Evolutionary conservation across 1,139 yeast genomes (phyloP).

Genomic region (Yamadazyma spencermartinsiae): DNA sequence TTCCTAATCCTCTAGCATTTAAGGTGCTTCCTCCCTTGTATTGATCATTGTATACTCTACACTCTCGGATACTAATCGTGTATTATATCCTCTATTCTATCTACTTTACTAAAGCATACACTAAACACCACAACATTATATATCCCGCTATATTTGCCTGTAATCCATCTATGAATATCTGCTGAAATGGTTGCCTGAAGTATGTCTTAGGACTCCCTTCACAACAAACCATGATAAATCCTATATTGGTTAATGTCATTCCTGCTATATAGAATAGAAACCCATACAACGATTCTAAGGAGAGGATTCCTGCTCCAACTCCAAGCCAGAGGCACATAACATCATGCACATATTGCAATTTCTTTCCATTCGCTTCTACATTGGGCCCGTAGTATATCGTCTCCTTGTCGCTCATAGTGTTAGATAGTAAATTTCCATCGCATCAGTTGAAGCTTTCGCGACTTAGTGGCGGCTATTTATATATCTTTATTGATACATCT

Average conservation of each 20-base stretch:
- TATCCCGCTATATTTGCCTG: conserved; percentile 66
- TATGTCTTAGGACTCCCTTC: conserved; percentile 44
- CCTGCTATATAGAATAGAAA: conserved; percentile 57
- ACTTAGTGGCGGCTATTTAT: conserved; percentile 2
- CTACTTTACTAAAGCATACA: conserved; percentile 59
- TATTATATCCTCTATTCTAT: background rate
- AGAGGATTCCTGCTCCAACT: conserved; percentile 68
- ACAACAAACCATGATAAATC: conserved; percentile 45
- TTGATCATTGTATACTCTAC: background rate
- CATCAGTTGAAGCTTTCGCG: too few relatives aligned
- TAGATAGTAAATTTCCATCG: background rate
- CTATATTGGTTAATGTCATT: conserved; percentile 42
- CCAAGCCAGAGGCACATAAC: conserved; percentile 68
- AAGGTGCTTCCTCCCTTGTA: too few relatives aligned
- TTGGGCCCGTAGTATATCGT: conserved; percentile 21
- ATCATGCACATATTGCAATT: conserved; percentile 59
- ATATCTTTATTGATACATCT: too few relatives aligned
- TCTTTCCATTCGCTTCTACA: conserved; percentile 37
- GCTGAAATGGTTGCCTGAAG: conserved; percentile 55
- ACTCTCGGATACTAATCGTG: too few relatives aligned
- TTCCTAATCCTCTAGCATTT: too few relatives aligned
- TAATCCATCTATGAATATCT: conserved; percentile 56
- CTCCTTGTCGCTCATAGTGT: conserved; percentile 14
- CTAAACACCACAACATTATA: conserved; percentile 83
- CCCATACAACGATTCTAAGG: conserved; percentile 66